phyloP scores from a whole-genome alignment of 2,329 filamentous ascomycete genomes.

The Sporothrix phasma region DNA sequence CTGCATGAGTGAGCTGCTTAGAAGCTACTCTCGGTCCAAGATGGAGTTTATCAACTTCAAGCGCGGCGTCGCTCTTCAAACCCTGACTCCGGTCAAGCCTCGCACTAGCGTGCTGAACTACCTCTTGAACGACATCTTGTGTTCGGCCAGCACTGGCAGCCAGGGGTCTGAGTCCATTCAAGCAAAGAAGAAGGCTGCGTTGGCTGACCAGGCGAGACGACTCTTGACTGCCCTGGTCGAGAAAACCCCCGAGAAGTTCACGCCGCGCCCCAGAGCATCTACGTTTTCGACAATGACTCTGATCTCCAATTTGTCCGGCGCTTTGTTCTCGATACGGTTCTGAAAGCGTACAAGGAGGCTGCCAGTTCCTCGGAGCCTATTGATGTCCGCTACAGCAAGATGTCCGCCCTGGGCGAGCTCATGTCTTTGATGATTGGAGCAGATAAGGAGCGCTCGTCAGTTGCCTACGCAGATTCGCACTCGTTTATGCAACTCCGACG shows the following conservation, averaged over 20 bases:
- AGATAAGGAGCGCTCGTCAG: slow-evolving; percentile 57
- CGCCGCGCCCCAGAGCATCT: slow-evolving; percentile 48
- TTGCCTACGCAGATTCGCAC: slow-evolving; percentile 30
- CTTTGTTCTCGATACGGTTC: slow-evolving; percentile 86
- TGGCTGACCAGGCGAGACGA: slow-evolving; percentile 75
- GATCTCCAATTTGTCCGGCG: slow-evolving; percentile 87
- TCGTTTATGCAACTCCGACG: slow-evolving; percentile 80
- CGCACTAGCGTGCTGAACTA: slow-evolving; percentile 90
- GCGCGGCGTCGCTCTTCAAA: slow-evolving; percentile 73
- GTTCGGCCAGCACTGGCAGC: slow-evolving; percentile 43
- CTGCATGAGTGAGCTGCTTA: slow-evolving; percentile 79
- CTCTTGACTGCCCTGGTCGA: slow-evolving; percentile 78
- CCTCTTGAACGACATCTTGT: slow-evolving; percentile 68
- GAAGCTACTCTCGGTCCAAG: slow-evolving; percentile 89
- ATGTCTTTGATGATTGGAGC: slow-evolving; percentile 88
- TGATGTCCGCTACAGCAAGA: slow-evolving; percentile 76
- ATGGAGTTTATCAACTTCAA: slow-evolving; percentile 99
- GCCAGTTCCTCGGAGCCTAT: slow-evolving; percentile 67
- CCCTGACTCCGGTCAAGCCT: slow-evolving; percentile 84
- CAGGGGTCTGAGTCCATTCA: slow-evolving; percentile 51
- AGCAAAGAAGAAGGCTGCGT: slow-evolving; percentile 77
- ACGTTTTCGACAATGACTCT: slow-evolving; percentile 63
- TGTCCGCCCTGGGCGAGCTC: slow-evolving; percentile 79
- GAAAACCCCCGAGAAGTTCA: slow-evolving; percentile 70
- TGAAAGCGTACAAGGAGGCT: slow-evolving; percentile 87